Evolutionary conservation across 441 rosid species (phyloP).

Genomic region (Adansonia rubrostipa): DNA sequence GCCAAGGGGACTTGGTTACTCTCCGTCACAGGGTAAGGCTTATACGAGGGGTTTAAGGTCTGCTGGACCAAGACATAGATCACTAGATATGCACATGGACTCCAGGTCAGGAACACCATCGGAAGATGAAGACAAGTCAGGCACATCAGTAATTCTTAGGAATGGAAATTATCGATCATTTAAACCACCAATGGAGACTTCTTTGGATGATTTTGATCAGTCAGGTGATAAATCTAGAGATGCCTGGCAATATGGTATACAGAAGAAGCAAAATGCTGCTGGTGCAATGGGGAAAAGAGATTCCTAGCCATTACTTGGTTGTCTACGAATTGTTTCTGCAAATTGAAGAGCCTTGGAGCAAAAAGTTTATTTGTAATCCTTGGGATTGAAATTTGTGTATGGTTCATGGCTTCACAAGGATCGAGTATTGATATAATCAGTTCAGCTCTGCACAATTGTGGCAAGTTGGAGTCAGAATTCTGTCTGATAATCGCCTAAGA

Average conservation of each 20-base stretch:
- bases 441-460: conserved; percentile 20
- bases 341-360: background rate
- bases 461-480: conserved; percentile 22
- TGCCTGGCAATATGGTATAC: conserved; percentile 79
- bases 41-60: conserved; percentile 65
- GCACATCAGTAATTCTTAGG: conserved; percentile 48
- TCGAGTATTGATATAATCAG: conserved; percentile 12
- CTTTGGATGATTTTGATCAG: conserved; percentile 65
- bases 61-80: conserved; percentile 70
- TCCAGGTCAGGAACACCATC: conserved; percentile 71
- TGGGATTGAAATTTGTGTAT: conserved; percentile 18
- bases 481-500: conserved; percentile 9
- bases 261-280: conserved; percentile 58
- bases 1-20: conserved; percentile 53
- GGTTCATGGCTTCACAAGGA: conserved; percentile 25
- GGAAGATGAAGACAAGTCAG: conserved; percentile 69
- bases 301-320: conserved; percentile 36
- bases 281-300: conserved; percentile 67
- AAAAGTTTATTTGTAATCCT: background rate
- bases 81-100: conserved; percentile 59
- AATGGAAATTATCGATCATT: conserved; percentile 59
- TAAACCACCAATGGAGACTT: conserved; percentile 51
- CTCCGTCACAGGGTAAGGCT: conserved; percentile 54
- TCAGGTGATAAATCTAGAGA: conserved; percentile 67
- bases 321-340: conserved; percentile 20